These are phyloP conservation scores for Trichoderma sp. DNA, from an alignment of 2,329 filamentous ascomycete species.

Conservation along the genomic window DNA sequence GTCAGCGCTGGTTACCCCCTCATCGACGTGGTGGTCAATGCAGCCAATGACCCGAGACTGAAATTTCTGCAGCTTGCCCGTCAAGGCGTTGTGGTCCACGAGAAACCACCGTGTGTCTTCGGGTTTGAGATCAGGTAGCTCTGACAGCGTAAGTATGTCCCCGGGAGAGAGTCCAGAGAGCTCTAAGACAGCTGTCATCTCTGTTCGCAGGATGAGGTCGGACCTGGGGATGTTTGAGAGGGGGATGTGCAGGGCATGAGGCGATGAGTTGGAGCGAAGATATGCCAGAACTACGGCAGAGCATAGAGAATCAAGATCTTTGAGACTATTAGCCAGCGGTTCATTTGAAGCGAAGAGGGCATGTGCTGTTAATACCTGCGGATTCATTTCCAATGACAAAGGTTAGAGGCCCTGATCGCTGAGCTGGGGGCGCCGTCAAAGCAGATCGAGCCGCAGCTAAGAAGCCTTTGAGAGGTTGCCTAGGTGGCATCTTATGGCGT, in stretches of 20 bases:
- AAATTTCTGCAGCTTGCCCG: conserved; percentile 62
- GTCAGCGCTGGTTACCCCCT: conserved; percentile 55
- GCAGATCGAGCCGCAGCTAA: conserved; percentile 54
- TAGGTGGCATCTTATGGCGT: conserved; percentile 36
- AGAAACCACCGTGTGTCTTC: conserved; percentile 70
- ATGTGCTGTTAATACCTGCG: conserved; percentile 52
- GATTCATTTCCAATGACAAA: conserved; percentile 72
- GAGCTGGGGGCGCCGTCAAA: conserved; percentile 49
- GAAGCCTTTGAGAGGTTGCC: conserved; percentile 54
- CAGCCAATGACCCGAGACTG: conserved; percentile 61
- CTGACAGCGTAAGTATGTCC: conserved; percentile 66
- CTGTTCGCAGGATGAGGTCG: conserved; percentile 73
- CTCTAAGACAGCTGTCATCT: conserved; percentile 68
- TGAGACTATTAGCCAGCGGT: not conserved
- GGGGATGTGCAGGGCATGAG: conserved; percentile 67
- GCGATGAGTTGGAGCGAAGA: conserved; percentile 63
- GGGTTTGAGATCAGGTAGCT: conserved; percentile 53
- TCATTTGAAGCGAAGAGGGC: not conserved
- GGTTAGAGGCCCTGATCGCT: conserved; percentile 54
- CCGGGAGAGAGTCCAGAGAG: conserved; percentile 60
- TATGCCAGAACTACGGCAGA: conserved; percentile 76
- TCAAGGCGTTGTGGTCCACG: conserved; percentile 78
- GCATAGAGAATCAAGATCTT: conserved; percentile 81
- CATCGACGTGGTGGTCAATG: conserved; percentile 81
- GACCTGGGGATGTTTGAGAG: conserved; percentile 70